These are phyloP conservation scores for Rubia tinctorum DNA, from an alignment of 305 asterid species.

Conservation along the genomic window DNA sequence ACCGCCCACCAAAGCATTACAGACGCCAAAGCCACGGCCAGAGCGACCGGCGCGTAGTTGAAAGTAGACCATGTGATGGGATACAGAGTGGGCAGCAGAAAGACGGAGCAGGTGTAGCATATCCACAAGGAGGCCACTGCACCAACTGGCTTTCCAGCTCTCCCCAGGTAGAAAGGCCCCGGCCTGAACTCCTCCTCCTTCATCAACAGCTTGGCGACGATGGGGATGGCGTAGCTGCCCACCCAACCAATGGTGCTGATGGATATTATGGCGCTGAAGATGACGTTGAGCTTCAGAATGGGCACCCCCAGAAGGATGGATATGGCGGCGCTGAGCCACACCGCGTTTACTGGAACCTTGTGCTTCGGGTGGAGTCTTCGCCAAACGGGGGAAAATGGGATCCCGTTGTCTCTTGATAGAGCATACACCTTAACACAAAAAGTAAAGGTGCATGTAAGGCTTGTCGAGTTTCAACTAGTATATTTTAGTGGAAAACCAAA, in stretches of 20 bases:
- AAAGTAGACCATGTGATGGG: conserved; percentile 39
- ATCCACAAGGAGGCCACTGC: conserved; percentile 40
- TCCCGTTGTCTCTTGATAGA: conserved; percentile 39
- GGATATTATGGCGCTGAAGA: conserved; percentile 42
- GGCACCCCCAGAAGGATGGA: conserved; percentile 39
- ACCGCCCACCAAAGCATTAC: conserved; percentile 43
- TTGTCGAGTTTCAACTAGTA: too few relatives aligned
- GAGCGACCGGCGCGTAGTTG: conserved; percentile 39
- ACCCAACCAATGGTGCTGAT: conserved; percentile 49
- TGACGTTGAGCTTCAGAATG: conserved; percentile 36
- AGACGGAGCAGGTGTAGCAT: conserved; percentile 42
- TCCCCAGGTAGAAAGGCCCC: conserved; percentile 43
- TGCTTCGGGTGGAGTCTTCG: conserved; percentile 34
- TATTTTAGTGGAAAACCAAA: too few relatives aligned
- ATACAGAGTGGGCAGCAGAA: conserved; percentile 38
- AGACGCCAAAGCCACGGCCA: conserved; percentile 24
- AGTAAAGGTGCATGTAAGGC: background rate
- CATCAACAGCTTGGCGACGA: conserved; percentile 38
- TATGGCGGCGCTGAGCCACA: conserved; percentile 42
- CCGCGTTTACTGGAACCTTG: conserved; percentile 44
- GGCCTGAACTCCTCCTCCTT: conserved; percentile 32
- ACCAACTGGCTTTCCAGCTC: conserved; percentile 34
- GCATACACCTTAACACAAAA: conserved; percentile 30
- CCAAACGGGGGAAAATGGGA: conserved; percentile 40
- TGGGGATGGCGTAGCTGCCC: conserved; percentile 43